These are phyloP conservation scores for Phytophthora ohioensis DNA, from an alignment of 352 stramenopile genomes.

Conservation along the genomic window DNA sequence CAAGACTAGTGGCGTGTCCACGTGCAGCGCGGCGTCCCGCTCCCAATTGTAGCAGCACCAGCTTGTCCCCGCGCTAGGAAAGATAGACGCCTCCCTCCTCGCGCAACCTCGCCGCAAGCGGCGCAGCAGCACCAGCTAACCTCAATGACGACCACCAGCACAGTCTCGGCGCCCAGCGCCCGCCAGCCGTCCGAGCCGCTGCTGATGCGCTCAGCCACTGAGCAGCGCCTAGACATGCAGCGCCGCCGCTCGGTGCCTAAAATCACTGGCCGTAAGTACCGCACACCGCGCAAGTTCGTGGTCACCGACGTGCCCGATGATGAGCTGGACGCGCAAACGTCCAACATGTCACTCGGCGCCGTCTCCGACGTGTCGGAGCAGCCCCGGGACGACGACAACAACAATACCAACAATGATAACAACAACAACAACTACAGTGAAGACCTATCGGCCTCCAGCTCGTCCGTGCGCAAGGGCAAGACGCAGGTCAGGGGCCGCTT, in stretches of 20 bases:
- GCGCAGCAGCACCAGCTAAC: slow-evolving; percentile 9
- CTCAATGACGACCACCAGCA: slow-evolving; percentile 42
- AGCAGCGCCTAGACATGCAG: slow-evolving; percentile 30
- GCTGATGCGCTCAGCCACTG: slow-evolving; percentile 17
- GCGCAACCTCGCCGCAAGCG: neutral
- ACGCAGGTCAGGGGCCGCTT: slow-evolving; percentile 82
- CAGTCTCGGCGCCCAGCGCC: slow-evolving; percentile 23
- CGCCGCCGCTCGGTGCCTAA: slow-evolving; percentile 50
- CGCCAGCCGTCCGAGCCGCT: slow-evolving; percentile 15
- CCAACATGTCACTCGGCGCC: slow-evolving; percentile 2
- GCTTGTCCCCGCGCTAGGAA: slow-evolving; percentile 10
- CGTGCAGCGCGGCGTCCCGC: slow-evolving; percentile 7
- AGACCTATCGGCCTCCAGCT: slow-evolving; percentile 28
- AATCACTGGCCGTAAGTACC: slow-evolving; percentile 66
- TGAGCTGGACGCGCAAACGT: slow-evolving; percentile 31
- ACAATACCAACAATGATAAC: slow-evolving; percentile 6
- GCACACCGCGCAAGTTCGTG: slow-evolving; percentile 72
- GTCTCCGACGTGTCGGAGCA: slow-evolving; percentile 14
- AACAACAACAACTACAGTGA: slow-evolving; percentile 27
- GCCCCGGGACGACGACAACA: slow-evolving; percentile 19
- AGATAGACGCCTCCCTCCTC: slow-evolving; percentile 16
- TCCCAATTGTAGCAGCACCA: slow-evolving; percentile 5
- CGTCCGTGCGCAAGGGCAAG: slow-evolving; percentile 54
- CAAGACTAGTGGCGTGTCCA: slow-evolving; percentile 18
- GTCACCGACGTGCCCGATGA: slow-evolving; percentile 76